Evolutionary conservation across 2,329 filamentous ascomycete species (phyloP).

Genomic region (Fusarium oxysporum): DNA sequence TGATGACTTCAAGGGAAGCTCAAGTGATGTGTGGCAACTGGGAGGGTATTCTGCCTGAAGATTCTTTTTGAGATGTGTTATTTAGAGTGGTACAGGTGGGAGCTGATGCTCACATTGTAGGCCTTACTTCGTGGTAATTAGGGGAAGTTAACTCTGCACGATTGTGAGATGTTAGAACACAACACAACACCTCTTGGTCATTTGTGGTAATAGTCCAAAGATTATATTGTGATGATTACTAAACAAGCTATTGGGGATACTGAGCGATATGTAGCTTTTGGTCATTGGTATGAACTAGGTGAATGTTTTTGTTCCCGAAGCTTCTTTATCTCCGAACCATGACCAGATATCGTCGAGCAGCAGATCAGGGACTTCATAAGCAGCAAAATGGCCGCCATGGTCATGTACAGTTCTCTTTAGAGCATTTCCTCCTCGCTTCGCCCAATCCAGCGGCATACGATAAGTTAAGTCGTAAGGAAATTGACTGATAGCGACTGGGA

Average conservation of each 20-base stretch:
- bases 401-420: neutral
- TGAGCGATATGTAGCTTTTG: fast-evolving
- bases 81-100: no score
- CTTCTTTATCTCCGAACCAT: neutral
- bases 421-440: neutral
- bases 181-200: neutral
- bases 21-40: neutral
- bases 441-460: neutral
- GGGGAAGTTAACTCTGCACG: neutral
- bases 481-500: neutral
- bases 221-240: neutral
- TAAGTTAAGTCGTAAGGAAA: neutral
- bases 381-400: neutral
- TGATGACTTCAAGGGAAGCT: neutral
- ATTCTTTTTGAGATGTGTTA: no score
- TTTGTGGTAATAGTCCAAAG: neutral
- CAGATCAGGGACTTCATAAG: neutral
- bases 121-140: no score
- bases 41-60: no score
- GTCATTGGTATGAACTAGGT: fast-evolving
- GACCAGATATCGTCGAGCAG: neutral
- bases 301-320: neutral
- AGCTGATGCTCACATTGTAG: no score
- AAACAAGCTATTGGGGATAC: fast-evolving
- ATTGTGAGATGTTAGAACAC: no score